These are phyloP conservation scores for Penicillium roqueforti DNA, from an alignment of 495 filamentous ascomycete species.

Conservation along the genomic window DNA sequence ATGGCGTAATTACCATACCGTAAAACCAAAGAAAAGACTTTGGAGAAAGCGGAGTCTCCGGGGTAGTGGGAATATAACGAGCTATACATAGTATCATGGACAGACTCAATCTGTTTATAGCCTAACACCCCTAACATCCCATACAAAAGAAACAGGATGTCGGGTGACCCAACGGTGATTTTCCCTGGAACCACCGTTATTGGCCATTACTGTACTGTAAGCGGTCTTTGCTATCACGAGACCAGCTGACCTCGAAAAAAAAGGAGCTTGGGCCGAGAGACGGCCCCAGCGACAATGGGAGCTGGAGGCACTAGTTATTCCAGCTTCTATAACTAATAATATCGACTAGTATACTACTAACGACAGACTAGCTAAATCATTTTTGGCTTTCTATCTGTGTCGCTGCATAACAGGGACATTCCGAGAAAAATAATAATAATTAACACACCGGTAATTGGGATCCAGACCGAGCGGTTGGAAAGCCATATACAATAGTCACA, in stretches of 20 bases:
- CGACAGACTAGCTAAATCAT: no score
- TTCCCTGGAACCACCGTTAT: slow-evolving; percentile 20
- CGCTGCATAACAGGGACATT: not conserved
- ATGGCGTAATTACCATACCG: not conserved
- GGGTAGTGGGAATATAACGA: not conserved
- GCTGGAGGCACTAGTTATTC: not conserved
- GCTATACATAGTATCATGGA: not conserved
- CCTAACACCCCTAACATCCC: not conserved
- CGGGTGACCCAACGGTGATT: slow-evolving; percentile 34
- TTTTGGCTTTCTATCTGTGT: not conserved
- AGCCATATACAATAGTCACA: not conserved
- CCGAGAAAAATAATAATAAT: not conserved
- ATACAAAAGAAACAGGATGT: slow-evolving; percentile 9
- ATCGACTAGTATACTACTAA: no score
- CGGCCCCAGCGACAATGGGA: slow-evolving; percentile 5
- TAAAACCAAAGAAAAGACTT: not conserved
- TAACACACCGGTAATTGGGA: slow-evolving; percentile 1
- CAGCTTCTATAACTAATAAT: not conserved
- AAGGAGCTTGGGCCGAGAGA: slow-evolving; percentile 20
- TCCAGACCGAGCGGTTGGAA: not conserved
- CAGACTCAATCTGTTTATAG: not conserved
- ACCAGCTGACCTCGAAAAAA: slow-evolving; percentile 22
- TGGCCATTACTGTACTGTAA: slow-evolving; percentile 13
- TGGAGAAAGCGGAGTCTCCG: slow-evolving; percentile 7
- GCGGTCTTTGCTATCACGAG: not conserved